Evolutionary conservation across 306 rosid genomes (phyloP), one percentile per base, ranked within the genome.

Genomic region (Vicia sativa): DNA sequence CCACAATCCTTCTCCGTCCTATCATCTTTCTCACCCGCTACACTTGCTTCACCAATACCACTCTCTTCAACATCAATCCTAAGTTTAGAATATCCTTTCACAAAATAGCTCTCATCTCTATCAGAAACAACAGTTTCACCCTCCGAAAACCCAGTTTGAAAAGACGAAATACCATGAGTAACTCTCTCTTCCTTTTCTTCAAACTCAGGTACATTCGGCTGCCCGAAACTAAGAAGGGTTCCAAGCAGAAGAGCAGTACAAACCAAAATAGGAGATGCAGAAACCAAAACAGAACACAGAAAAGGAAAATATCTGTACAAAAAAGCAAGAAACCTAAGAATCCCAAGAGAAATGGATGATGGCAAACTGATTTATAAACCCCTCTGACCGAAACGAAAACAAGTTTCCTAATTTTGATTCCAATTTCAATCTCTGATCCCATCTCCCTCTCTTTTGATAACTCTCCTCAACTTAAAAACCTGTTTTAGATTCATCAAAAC

Each of bases 181-280:
- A 70, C 56, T 34, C 71, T 76, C 80, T 86, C 95, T 55, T 78
- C 92, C 38, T 54, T 65, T 56, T 85, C 89, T 56, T 85, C 89
- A 26, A 95, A 68, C 75, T 90, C 99, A 16, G 95, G 92, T 52
- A 88, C 46, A 77, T 82, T 77, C 55, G 90, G 75, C 67, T 88
- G 96, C 56, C 99, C 99, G 29, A 85, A 88, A 82, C 95, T 90
- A 79, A 95, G 75, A 74, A 95, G 99, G 58, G 92, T 90, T 34
- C 99, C 99, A 59, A 95, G 99, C 74, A 95, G 80, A 81, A 88
- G 69, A 80, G 95, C 96, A 75, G 99, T 88, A 66, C 99, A 88
- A 66, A 95, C 80, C 78, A 90, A 69, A 74, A 95, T 96, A 79
- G 97, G 99, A 71, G 97, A 95, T 3, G 90, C 79, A 77, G 90